phyloP scores from a whole-genome alignment of 1,284 basidiomycete genomes.

The Psilocybe mexicana region DNA sequence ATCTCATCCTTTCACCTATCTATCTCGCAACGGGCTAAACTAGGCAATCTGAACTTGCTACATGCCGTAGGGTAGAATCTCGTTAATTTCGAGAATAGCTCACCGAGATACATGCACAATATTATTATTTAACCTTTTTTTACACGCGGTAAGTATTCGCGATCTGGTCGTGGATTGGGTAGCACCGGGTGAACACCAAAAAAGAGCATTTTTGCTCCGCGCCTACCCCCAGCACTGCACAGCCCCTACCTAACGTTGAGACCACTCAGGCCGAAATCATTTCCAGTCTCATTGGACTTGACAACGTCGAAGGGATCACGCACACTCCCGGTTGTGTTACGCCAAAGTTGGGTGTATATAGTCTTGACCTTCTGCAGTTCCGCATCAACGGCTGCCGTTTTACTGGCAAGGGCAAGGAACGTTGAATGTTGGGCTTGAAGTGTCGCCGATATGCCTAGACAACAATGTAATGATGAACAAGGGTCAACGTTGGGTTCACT shows the following conservation, averaged over 20 bases:
- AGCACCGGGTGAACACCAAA: slow-evolving; percentile 10
- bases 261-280: slow-evolving; percentile 51
- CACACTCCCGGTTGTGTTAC: slow-evolving; percentile 68
- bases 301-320: slow-evolving; percentile 73
- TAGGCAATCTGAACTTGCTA: not conserved
- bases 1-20: not conserved
- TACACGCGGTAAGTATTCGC: not conserved
- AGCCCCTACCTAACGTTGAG: slow-evolving; percentile 39
- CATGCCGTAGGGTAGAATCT: not conserved
- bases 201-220: slow-evolving; percentile 8
- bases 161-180: not conserved
- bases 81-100: not conserved
- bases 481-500: not conserved
- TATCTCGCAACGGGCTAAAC: not conserved
- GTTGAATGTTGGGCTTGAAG: slow-evolving; percentile 74
- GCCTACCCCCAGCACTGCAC: not conserved
- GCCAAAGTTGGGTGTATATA: slow-evolving; percentile 67
- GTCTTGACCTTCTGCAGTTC: slow-evolving; percentile 73
- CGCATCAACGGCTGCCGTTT: slow-evolving; percentile 66
- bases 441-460: slow-evolving; percentile 65
- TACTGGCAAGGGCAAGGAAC: slow-evolving; percentile 71
- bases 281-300: slow-evolving; percentile 42
- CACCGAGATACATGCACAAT: not conserved
- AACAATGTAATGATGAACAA: slow-evolving; percentile 7
- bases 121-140: not conserved